Base-by-base conservation (phyloP, 2,329 filamentous ascomycete genomes). In the Ceratocystis eucalypticola region DNA sequence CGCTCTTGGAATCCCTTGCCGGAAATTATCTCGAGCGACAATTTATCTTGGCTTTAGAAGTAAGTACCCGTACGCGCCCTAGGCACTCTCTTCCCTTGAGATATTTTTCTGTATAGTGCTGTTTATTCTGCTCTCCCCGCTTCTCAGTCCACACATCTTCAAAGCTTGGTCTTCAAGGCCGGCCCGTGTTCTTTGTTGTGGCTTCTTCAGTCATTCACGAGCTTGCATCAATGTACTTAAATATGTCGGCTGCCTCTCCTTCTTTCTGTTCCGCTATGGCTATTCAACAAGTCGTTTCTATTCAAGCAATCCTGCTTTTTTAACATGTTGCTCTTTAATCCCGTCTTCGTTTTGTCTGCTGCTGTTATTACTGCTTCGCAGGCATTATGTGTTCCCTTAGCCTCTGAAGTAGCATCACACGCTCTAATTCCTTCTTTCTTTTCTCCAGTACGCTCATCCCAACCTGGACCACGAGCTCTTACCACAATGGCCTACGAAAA, bases 401-500 rank as follows among this genome's bases (percentile, higher is more conserved):
- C 33, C 62, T 63, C 65, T 15, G 37, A 12, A 22, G 25, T 46
- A 10, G 22, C 17, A 28, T 25, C 46, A 22, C 64, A 62, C 3
- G 12, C 46, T 68, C 63, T 68, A 62, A 65, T 63, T 22, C 59
- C 63, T 5, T 45, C 59, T 44, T 20, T 62, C n/a, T 45, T 65
- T 53, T 57, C 57, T 5, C 22, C 25, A 62, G 53, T 22, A 33
- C 61, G n/a, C 37, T 59, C 20, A 57, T 30, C 45, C 8, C n/a
- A 44, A 12, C 22, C 45, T 55, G 6, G 8, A 62, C 20, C 15
- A 65, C 67, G 69, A n/a, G 63, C 66, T 66, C 66, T 72, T 68
- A 71, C 70, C 70, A 79, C 78, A 73, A 72, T 72, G 48, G 67
- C 71, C 50, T 71, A 71, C 44, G 79, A 83, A 68, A 84, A 86